Conservation (phyloP, 345 rosid species). For the Brassica juncea region DNA sequence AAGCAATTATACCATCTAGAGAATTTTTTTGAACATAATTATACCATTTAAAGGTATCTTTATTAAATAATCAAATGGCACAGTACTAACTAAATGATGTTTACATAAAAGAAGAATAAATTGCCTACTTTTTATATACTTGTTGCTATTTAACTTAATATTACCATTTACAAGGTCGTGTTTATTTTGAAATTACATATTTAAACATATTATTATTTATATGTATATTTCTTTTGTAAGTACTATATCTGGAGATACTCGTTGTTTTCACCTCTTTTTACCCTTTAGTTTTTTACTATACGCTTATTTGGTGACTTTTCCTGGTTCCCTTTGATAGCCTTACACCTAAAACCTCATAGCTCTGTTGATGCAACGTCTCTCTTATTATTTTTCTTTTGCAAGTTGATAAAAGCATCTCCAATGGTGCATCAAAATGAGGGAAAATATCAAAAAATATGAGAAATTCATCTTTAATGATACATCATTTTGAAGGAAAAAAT, state of each 20-base stretch:
- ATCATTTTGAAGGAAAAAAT: no score
- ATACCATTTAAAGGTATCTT: background rate
- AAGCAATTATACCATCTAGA: background rate
- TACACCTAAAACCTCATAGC: conserved; percentile 37
- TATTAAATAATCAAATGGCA: background rate
- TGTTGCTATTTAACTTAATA: background rate
- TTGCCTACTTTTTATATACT: background rate
- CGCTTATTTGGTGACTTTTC: conserved; percentile 20
- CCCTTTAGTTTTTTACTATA: conserved; percentile 29
- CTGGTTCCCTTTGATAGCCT: conserved; percentile 38
- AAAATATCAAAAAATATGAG: no score
- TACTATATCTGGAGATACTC: background rate
- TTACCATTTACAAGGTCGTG: background rate
- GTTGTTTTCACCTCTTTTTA: background rate
- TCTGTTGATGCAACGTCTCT: conserved; percentile 40
- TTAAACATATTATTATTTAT: background rate
- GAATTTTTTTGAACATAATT: background rate
- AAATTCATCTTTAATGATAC: no score
- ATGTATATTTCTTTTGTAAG: background rate
- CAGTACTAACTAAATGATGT: background rate
- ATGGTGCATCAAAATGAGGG: no score
- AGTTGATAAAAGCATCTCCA: background rate
- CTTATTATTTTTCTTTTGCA: background rate
- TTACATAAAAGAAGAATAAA: background rate
- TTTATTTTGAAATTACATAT: background rate